Conservation (phyloP, 345 rosid species). For the Eucalyptus erythrocorys region DNA sequence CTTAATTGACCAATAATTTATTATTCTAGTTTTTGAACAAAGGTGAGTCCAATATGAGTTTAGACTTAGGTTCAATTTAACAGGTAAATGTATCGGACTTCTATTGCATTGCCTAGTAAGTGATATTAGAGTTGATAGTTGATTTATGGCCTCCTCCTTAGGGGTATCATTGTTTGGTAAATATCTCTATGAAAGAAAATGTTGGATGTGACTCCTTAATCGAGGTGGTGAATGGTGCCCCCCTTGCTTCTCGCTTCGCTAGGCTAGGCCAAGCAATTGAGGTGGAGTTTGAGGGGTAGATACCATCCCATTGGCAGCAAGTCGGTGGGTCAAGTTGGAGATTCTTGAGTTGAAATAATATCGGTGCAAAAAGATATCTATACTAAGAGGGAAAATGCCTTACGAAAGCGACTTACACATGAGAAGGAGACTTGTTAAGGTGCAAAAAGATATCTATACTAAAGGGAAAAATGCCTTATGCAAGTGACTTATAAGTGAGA, state of each 20-base stretch:
- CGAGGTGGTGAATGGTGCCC: not conserved
- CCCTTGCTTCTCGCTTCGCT: not conserved
- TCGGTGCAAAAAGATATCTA: not conserved
- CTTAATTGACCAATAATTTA: not conserved
- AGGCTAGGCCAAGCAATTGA: not conserved
- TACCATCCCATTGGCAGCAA: not conserved
- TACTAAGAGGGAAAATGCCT: not conserved
- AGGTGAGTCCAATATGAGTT: not conserved
- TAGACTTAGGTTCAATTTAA: not conserved
- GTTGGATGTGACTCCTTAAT: not conserved
- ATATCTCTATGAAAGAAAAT: not conserved
- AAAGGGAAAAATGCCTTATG: not conserved
- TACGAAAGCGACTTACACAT: no score
- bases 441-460: not conserved
- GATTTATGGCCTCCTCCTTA: not conserved
- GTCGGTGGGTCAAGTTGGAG: not conserved
- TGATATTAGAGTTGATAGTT: not conserved
- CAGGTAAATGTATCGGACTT: not conserved
- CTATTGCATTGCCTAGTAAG: not conserved
- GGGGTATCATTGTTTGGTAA: not conserved
- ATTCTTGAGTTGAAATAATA: not conserved
- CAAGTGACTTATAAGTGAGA: fast-evolving
- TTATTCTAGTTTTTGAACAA: not conserved
- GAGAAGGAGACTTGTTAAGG: not conserved
- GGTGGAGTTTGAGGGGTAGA: not conserved